Base-by-base conservation (phyloP, 164 flowering plant species). In the Dillenia suffruticosa region DNA sequence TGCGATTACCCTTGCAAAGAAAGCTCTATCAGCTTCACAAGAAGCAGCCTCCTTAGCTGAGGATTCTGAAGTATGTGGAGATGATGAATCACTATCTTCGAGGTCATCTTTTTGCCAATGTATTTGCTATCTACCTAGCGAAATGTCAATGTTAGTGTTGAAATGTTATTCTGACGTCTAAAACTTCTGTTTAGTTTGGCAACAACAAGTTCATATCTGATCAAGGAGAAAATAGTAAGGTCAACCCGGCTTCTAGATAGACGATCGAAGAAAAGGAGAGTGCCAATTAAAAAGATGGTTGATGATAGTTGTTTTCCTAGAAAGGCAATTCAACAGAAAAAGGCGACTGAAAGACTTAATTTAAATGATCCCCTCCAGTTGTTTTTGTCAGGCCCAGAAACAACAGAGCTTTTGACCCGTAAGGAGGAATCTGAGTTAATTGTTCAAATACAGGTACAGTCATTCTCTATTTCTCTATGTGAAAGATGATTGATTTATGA, bases 21-120 rank as follows among this genome's bases (percentile, higher is more conserved):
- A 79, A 76, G 95, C 96, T 63, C 76, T 86, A 51, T 62, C 74
- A 57, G 95, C 96, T 48, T 87, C 95, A 10, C 82, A 81, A 79
- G 66, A 80, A 68, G 95, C 92, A 44, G 84, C 81, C 17, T 72
- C 71, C 17, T 72, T 91, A 50, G 79, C 71, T 54, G 77, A 78
- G 32, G 67, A 78, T 17, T 61, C 68, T 10, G 51, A 74, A 47
- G 50, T 68, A 52, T 19, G 67, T 56, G 79, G 53, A 47, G 61
- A 69, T 63, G 74, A 75, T 66, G 11, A 32, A 32, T 32, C 40
- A 32, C 7, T 32, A 32, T 32, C 40, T 32, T 32, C 7, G 7
- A 32, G 6, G 40, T 32, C 40, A 32, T 32, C 40, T 4, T 32
- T 32, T 32, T 5, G 40, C 40, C 40, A 5, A 32, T 32, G 40